Evolutionary conservation across 2,329 filamentous ascomycete species (phyloP).

Genomic region (Tolypocladium ovalisporum): DNA sequence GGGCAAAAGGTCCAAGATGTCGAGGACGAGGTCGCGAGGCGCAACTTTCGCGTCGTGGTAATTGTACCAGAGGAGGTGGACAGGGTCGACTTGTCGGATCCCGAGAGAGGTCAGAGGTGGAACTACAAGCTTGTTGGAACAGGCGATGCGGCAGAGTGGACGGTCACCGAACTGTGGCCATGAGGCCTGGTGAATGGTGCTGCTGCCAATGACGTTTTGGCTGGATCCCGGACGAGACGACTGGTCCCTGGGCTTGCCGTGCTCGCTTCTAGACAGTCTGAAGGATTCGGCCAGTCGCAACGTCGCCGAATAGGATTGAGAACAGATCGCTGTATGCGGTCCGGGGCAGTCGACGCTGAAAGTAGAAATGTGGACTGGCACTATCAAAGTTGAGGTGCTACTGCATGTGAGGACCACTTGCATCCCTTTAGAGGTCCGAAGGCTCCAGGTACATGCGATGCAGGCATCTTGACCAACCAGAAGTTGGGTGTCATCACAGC

Average conservation of each 20-base stretch:
- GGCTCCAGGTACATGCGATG: too few relatives aligned
- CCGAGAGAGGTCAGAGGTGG: constrained; percentile 51
- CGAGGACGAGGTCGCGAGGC: constrained; percentile 57
- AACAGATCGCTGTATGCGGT: too few relatives aligned
- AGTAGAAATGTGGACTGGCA: too few relatives aligned
- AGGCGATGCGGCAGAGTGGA: constrained; percentile 45
- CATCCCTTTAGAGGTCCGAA: too few relatives aligned
- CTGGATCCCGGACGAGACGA: not conserved
- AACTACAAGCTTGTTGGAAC: constrained; percentile 49
- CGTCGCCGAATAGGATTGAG: too few relatives aligned
- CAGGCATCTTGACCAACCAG: too few relatives aligned
- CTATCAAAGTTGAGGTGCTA: too few relatives aligned
- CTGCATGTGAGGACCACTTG: too few relatives aligned
- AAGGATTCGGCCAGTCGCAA: too few relatives aligned
- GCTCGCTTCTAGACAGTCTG: too few relatives aligned
- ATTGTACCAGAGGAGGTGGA: constrained; percentile 73
- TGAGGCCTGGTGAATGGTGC: constrained; percentile 14
- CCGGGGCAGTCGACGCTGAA: too few relatives aligned
- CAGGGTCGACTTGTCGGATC: constrained; percentile 58
- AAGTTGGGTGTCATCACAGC: too few relatives aligned
- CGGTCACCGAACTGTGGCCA: constrained; percentile 60
- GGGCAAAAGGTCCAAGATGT: constrained; percentile 61
- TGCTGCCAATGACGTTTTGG: not conserved
- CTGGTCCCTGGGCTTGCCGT: not conserved
- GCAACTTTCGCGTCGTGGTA: constrained; percentile 74